Evolutionary conservation across 1,284 basidiomycete genomes (phyloP), one percentile per base, ranked within the genome.

Genomic region (Cutaneotrichosporon cyanovorans): DNA sequence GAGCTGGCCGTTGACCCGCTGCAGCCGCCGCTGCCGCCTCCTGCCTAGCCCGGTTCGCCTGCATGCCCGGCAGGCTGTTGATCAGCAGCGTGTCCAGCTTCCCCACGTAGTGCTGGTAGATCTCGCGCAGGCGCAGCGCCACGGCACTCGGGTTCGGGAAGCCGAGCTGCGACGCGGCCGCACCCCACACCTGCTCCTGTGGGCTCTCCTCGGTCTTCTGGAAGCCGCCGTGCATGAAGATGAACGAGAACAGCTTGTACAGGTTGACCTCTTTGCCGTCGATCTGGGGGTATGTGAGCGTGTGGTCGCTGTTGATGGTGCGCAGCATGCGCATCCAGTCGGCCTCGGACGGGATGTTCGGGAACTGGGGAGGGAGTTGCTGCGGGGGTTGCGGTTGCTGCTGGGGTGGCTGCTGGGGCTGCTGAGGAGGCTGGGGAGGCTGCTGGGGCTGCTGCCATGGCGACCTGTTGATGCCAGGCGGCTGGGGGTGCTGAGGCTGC

Each of bases 191-290:
- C 48, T 54, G 50, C 35, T 54, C 52, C 21, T 46, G 28, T 5
- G 42, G 48, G 28, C 42, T 39, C 11, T 39, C 28, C 37, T 54
- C 48, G 21, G 50, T 40, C 45, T 50, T 5, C 14, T 2, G 42
- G 40, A 20, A 37, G 37, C 53, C 53, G 21, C 50, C 50, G 18
- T 43, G 38, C 4, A 44, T 42, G 16, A 50, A 46, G 22, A 56
- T 50, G 15, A 46, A 37, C 2, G 39, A 42, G 33, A 56, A 52
- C 21, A 56, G 42, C 30, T 37, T 46, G 50, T 46, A 51, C 14
- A 56, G 42, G 45, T 41, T 51, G 16, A 56, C 32, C 32, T 38
- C 35, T 37, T 49, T 49, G 22, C 53, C 53, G 16, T 49, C 42
- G 23, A 56, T 32, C 11, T 40, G 18, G 2, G 53, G 50, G 34